Base-by-base conservation (phyloP, 768 basidiomycete species). In the Strobilomyces confusus region DNA sequence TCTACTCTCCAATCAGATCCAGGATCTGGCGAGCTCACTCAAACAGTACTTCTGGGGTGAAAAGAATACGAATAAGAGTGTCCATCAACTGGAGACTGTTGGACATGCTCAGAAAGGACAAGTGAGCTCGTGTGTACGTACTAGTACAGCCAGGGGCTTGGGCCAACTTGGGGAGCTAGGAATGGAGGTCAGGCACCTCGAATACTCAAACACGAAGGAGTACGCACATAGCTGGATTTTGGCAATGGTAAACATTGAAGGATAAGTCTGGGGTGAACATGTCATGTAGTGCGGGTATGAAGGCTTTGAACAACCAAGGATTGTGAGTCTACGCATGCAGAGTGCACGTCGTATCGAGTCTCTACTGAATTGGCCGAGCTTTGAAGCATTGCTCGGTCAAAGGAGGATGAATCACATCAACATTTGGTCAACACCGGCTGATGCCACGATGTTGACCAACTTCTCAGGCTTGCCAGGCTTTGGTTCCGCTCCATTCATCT, bases 1-100 rank as follows among this genome's bases (percentile, higher is more conserved):
- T 95, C 49, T 95, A 97, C 73, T 98, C 65, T 88, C 92, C 34
- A 94, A 97, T 68, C 95, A 98, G 70, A 92, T 94, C 46, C 91
- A 92, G 63, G 95, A 97, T 64, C 82, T 97, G 38, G 83, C 91
- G 2, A 86, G 83, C 51, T 29, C 29, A 9, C 51, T 29, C 29
- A 9, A 29, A 29, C 29, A 29, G 3, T 29, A 29, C 29, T 29
- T 29, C 29, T 29, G 29, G 29, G 29, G 29, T 29, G 29, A 29
- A 29, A 29, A 29, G 2, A 9, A 29, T 29, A 29, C 29, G 29
- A 29, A 29, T 3, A 29, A 29, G 29, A 29, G 29, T 29, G 29
- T 29, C 29, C 29, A 29, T 29, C 29, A 1, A 8, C 29, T 6
- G 1, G 29, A 29, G 29, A 29, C 3, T 3, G 29, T 29, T 3